Evolutionary conservation across 805 yeast genomes (phyloP).

Genomic region (Candida sanyiensis): DNA sequence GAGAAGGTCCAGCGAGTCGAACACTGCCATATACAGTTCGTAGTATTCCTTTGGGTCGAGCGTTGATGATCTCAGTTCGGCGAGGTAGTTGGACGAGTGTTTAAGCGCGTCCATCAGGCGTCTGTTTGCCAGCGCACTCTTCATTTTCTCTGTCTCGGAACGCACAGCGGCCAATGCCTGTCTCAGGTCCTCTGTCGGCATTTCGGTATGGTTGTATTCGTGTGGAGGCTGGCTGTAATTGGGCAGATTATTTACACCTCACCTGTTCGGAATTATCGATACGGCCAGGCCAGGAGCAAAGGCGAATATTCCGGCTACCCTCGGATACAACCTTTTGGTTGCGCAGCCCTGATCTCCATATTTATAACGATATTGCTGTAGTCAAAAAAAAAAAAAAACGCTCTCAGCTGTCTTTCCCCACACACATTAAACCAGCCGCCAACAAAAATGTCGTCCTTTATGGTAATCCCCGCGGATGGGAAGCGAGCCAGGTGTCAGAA

Average conservation of each 20-base stretch:
- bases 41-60: constrained; percentile 89
- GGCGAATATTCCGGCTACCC: background rate
- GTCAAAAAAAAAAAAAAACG: too few relatives aligned
- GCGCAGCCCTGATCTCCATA: too few relatives aligned
- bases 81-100: constrained; percentile 76
- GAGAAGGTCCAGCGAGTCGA: constrained; percentile 71
- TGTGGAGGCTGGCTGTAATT: background rate
- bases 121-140: constrained; percentile 25
- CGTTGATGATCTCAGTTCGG: constrained; percentile 71
- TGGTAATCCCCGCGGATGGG: background rate
- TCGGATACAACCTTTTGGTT: too few relatives aligned
- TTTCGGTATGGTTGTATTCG: background rate
- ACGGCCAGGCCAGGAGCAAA: background rate
- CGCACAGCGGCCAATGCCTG: constrained; percentile 8
- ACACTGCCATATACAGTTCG: constrained; percentile 78
- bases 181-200: constrained; percentile 7
- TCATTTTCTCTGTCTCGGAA: constrained; percentile 9
- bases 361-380: too few relatives aligned
- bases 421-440: background rate
- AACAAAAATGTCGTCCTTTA: constrained; percentile 1
- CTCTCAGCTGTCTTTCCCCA: too few relatives aligned
- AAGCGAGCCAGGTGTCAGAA: background rate
- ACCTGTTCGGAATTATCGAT: constrained; percentile 4
- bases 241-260: background rate
- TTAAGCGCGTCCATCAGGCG: constrained; percentile 82